Percentiles rank a stretch among this genome's conserved stretches.
Conservation (phyloP, 768 basidiomycete species). For the Podaxis rugospora region DNA sequence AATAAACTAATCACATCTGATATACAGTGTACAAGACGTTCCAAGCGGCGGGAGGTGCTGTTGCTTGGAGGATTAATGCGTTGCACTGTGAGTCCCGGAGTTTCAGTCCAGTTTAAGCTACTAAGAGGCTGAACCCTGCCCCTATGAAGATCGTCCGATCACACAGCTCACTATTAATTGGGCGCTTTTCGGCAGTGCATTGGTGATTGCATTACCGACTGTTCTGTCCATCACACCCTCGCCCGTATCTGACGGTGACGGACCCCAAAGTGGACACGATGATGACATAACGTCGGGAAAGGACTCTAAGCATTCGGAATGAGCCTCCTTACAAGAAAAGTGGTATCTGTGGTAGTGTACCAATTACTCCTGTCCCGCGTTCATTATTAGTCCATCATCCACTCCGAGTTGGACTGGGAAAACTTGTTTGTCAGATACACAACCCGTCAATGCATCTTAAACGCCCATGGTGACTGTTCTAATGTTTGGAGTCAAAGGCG, state of each 20-base stretch:
- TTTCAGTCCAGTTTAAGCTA: background rate
- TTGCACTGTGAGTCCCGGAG: conserved; percentile 17
- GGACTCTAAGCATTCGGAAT: background rate
- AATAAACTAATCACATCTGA: background rate
- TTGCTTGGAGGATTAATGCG: conserved; percentile 27
- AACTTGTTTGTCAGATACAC: too few species aligned
- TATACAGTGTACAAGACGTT: conserved; percentile 24
- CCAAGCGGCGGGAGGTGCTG: conserved; percentile 25
- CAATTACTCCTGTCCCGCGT: too few species aligned
- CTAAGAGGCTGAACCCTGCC: background rate
- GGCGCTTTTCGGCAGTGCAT: conserved; percentile 21
- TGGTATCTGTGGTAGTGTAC: too few species aligned
- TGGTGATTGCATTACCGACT: conserved; percentile 21
- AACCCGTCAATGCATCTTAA: too few species aligned
- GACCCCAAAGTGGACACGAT: background rate
- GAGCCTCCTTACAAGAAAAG: background rate
- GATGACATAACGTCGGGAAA: background rate
- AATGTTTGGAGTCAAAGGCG: too few species aligned
- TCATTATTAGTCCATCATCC: too few species aligned
- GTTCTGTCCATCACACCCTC: conserved; percentile 24
- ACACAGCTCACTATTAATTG: conserved; percentile 24
- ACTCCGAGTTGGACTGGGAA: too few species aligned
- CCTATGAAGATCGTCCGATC: conserved; percentile 17
- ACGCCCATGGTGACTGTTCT: too few species aligned
- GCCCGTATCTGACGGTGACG: conserved; percentile 10